phyloP scores from a whole-genome alignment of 2,329 filamentous ascomycete species.

The Spiromastix sp. region DNA sequence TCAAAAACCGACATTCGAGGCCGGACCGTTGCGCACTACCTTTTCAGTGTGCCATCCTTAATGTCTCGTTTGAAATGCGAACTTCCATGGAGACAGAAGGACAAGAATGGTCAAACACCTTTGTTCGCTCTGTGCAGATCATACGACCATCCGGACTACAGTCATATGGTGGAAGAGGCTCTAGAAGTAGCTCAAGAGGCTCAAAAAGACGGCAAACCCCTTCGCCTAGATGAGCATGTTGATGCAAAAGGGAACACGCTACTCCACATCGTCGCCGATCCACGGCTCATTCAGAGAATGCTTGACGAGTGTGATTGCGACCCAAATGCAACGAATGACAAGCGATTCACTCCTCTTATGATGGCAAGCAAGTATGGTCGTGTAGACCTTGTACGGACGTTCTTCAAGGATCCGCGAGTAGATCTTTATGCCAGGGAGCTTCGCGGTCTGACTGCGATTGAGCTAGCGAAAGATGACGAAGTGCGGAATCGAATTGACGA shows the following conservation, averaged over 20 bases:
- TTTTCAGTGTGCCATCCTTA: conserved; percentile 80
- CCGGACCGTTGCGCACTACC: conserved; percentile 84
- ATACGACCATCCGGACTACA: conserved; percentile 85
- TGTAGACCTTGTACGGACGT: conserved; percentile 78
- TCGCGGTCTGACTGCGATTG: conserved; percentile 83
- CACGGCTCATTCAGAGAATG: conserved; percentile 62
- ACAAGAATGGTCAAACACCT: conserved; percentile 97
- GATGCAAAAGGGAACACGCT: conserved; percentile 90
- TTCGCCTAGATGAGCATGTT: conserved; percentile 87
- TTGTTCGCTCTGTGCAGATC: conserved; percentile 90
- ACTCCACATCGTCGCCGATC: conserved; percentile 88
- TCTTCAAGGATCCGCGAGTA: conserved; percentile 81
- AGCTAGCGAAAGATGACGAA: conserved; percentile 95
- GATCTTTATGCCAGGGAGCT: conserved; percentile 76
- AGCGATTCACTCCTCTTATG: conserved; percentile 91
- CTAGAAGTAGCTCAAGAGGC: conserved; percentile 61
- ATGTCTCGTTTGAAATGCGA: conserved; percentile 66
- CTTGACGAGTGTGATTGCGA: conserved; percentile 84
- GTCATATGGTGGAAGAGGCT: conserved; percentile 74
- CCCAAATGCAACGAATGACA: conserved; percentile 90
- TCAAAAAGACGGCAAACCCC: conserved; percentile 66
- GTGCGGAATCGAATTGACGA: conserved; percentile 95
- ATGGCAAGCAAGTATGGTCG: conserved; percentile 96
- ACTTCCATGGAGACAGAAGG: conserved; percentile 79
- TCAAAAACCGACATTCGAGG: conserved; percentile 71